Conservation (phyloP, 371 early-diverging fungal genomes). For the Mucor velutinosus region DNA sequence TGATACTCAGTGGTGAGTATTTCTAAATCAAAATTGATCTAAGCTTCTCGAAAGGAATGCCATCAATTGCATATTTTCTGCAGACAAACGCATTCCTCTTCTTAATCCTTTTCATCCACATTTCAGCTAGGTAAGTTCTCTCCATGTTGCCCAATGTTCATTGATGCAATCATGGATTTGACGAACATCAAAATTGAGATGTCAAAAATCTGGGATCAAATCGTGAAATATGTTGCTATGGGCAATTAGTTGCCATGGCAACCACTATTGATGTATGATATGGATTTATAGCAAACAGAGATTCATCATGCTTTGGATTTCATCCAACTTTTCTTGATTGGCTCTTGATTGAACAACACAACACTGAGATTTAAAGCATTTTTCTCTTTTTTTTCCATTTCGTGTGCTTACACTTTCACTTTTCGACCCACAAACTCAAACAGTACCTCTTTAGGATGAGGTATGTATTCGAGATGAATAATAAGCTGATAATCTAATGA, state of each 20-base stretch:
- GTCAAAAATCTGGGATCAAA: background rate
- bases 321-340: background rate
- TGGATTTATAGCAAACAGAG: background rate
- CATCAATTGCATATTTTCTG: background rate
- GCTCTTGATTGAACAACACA: background rate
- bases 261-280: background rate
- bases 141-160: background rate
- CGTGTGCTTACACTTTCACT: background rate
- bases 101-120: background rate
- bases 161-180: background rate
- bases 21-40: background rate
- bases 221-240: background rate
- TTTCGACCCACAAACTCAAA: background rate
- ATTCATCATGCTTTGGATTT: background rate
- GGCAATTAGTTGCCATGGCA: background rate
- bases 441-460: background rate
- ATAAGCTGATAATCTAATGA: background rate
- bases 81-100: background rate
- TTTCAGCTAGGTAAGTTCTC: background rate
- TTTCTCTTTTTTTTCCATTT: constrained; percentile 1
- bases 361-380: background rate
- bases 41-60: background rate
- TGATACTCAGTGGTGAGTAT: background rate
- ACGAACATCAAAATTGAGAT: background rate
- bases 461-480: background rate